Evolutionary conservation across 352 stramenopile species (phyloP).

Genomic region (Pythium coloratum): DNA sequence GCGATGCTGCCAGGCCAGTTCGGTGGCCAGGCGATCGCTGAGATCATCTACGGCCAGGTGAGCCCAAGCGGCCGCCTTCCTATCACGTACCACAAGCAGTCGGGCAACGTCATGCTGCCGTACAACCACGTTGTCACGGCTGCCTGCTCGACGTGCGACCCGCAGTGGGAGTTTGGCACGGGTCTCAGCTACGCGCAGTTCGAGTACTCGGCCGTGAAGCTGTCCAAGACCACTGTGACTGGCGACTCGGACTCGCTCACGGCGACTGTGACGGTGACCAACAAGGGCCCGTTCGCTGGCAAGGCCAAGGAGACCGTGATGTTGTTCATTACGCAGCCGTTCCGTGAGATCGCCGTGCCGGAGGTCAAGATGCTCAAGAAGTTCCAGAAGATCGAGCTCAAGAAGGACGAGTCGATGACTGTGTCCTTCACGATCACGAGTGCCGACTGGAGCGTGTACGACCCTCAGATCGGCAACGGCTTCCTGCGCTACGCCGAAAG

Average conservation of each 20-base stretch:
- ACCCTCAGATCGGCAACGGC: conserved; percentile 49
- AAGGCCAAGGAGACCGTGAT: conserved; percentile 35
- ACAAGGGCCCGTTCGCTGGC: conserved; percentile 27
- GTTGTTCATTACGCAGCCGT: conserved; percentile 34
- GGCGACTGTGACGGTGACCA: conserved; percentile 27
- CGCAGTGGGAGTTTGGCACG: conserved; percentile 64
- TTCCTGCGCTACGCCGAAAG: conserved; percentile 38
- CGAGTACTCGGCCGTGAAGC: conserved; percentile 37
- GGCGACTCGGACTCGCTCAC: conserved; percentile 15
- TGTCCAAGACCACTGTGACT: conserved; percentile 35
- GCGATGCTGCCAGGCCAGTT: conserved; percentile 75
- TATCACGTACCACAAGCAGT: conserved; percentile 82
- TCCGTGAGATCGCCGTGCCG: conserved; percentile 20
- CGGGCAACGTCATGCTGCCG: conserved; percentile 57
- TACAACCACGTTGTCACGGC: conserved; percentile 76
- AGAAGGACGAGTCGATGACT: conserved; percentile 31
- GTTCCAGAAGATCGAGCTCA: conserved; percentile 48
- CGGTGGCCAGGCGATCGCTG: conserved; percentile 77
- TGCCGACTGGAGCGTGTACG: conserved; percentile 43
- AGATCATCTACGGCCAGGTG: conserved; percentile 76
- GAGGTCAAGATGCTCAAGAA: conserved; percentile 43
- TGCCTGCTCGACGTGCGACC: conserved; percentile 23
- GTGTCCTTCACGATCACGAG: conserved; percentile 42
- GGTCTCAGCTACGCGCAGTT: conserved; percentile 64
- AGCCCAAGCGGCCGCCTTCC: conserved; percentile 81